Evolutionary conservation across 129 eudicot genomes (phyloP), one percentile per base, ranked within the genome.

Genomic region (Mikania micrantha): DNA sequence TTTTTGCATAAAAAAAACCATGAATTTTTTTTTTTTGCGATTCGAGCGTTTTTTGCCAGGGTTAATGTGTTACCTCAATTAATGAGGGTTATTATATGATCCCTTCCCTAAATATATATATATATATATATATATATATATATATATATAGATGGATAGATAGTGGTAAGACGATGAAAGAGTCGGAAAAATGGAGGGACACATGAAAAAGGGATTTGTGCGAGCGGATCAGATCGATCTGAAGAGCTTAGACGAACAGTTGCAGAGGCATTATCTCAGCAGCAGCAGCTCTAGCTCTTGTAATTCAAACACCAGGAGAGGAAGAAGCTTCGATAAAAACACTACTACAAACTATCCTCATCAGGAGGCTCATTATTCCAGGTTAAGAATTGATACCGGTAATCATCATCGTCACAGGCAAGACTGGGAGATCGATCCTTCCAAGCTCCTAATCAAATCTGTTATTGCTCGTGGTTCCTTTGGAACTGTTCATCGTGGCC

Each of bases 151-250:
- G n/a, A n/a, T n/a, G n/a, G n/a, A n/a, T n/a, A n/a, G n/a, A n/a
- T n/a, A n/a, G n/a, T n/a, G n/a, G n/a, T n/a, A n/a, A n/a, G n/a
- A n/a, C n/a, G n/a, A n/a, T n/a, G n/a, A n/a, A n/a, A 39, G 44
- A 11, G 2, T 13, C 0, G 13, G 6, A 7, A 34, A 76, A 39
- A 82, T 75, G 82, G 73, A 70, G 69, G 80, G 60, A 40, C 80
- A 73, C 47, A 75, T 75, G 32, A 75, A 67, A 59, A 75, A 75
- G 7, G 92, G 88, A 2, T 91, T 85, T 67, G 85, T 91, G 17
- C 66, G 98, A 66, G 98, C 98, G 1, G 98, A 91, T 81, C 96
- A 88, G 49, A 91, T 91, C 59, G 98, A 91, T 85, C 91, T 91
- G 67, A 88, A 91, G 83, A 91, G 96, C 83, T 66, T 91, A 49